Percentiles rank a stretch among this genome's conserved stretches.
phyloP scores from a whole-genome alignment of 2,329 filamentous ascomycete genomes.

The Ophiocordyceps unilateralis region DNA sequence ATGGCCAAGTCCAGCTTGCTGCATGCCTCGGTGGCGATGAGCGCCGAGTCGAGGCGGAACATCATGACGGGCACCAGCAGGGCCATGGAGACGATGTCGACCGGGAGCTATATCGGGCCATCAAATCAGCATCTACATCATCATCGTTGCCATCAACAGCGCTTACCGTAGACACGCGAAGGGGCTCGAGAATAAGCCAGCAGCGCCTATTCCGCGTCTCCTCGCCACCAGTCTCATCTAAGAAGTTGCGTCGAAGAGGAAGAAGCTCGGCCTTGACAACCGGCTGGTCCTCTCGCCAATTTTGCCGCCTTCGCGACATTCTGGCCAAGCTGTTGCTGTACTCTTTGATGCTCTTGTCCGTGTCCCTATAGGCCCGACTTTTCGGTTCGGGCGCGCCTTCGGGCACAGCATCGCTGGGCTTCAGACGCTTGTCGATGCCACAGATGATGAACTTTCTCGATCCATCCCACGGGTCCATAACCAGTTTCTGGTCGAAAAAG shows the following conservation, averaged over 20 bases:
- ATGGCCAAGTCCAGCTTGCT: conserved; percentile 44
- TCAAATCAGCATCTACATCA: conserved; percentile 5
- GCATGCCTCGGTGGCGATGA: conserved; percentile 67
- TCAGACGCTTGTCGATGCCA: conserved; percentile 38
- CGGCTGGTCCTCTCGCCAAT: conserved; percentile 53
- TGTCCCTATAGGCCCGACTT: conserved; percentile 23
- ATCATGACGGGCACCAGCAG: conserved; percentile 72
- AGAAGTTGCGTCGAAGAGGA: conserved; percentile 62
- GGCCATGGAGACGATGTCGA: conserved; percentile 52
- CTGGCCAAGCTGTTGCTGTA: conserved; percentile 67
- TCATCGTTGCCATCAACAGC: neutral
- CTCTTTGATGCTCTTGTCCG: conserved; percentile 51
- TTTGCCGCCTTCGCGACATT: conserved; percentile 31
- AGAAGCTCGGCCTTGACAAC: conserved; percentile 64
- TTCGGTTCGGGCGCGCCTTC: conserved; percentile 28
- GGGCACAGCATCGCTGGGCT: conserved; percentile 48
- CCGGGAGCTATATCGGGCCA: conserved; percentile 36
- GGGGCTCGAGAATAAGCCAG: conserved; percentile 59
- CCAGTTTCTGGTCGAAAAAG: conserved; percentile 35
- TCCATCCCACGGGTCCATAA: conserved; percentile 43
- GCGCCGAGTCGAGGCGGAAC: conserved; percentile 61
- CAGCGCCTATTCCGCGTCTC: conserved; percentile 28
- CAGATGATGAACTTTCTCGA: conserved; percentile 41
- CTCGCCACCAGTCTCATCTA: conserved; percentile 49
- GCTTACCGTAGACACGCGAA: conserved; percentile 60